Percentiles rank a stretch among this genome's conserved stretches.
Conservation (phyloP, 75 land plant species). For the Isoetes taiwanensis region DNA sequence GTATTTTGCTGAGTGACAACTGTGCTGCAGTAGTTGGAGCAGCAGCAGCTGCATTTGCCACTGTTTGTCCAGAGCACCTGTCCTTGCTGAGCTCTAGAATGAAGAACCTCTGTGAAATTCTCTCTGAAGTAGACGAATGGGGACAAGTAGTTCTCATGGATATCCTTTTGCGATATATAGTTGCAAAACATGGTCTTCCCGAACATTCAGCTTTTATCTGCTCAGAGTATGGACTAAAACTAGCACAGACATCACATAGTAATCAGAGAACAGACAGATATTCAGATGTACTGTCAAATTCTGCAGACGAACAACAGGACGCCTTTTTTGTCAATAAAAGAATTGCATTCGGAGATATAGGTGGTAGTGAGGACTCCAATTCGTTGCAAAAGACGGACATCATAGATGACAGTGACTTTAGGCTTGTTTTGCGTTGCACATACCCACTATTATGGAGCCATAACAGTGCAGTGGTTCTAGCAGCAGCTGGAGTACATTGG, state of each 20-base stretch:
- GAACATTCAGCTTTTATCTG: neutral
- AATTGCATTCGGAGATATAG: neutral
- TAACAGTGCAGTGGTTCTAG: constrained; percentile 95
- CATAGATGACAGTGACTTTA: constrained; percentile 48
- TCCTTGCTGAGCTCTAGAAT: constrained; percentile 48
- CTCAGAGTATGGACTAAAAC: neutral
- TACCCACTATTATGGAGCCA: constrained; percentile 79
- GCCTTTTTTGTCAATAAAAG: neutral
- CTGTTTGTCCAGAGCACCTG: constrained; percentile 63
- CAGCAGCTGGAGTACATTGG: constrained; percentile 91
- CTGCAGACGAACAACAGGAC: neutral
- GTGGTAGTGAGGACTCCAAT: neutral
- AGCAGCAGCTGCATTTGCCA: constrained; percentile 74
- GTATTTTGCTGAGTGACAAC: constrained; percentile 57
- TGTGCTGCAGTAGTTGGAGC: constrained; percentile 92
- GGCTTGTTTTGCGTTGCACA: constrained; percentile 64
- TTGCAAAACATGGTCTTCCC: constrained; percentile 63
- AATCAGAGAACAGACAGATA: neutral
- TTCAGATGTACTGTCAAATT: neutral
- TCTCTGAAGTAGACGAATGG: constrained; percentile 97
- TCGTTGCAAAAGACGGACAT: no score
- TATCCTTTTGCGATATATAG: constrained; percentile 69
- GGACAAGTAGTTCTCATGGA: constrained; percentile 80
- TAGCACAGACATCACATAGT: neutral
- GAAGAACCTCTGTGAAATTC: constrained; percentile 58